These are phyloP conservation scores for Yarrowia deformans DNA, from an alignment of 805 yeast genomes.

Conservation along the genomic window DNA sequence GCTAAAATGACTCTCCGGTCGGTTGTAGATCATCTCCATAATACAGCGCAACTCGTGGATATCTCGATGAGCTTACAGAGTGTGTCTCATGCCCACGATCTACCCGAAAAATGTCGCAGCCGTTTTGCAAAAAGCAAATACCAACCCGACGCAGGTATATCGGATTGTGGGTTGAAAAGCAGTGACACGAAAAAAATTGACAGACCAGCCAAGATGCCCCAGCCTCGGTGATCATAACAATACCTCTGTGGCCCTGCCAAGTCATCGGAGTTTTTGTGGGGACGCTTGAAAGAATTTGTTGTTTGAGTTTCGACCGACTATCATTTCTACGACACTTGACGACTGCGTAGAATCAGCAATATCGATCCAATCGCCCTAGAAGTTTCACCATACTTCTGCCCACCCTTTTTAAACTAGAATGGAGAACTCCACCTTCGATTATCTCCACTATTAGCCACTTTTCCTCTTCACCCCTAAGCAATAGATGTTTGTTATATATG, in stretches of 20 bases:
- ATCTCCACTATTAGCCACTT: too few species aligned
- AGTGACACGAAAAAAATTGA: neutral
- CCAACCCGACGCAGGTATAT: neutral
- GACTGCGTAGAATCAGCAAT: neutral
- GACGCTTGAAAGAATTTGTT: neutral
- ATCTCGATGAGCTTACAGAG: neutral
- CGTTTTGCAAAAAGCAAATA: conserved; percentile 15
- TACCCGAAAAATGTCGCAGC: conserved; percentile 29
- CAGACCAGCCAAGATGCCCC: too few species aligned
- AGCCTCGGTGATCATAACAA: neutral
- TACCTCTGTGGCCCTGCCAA: too few species aligned
- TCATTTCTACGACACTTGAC: too few species aligned
- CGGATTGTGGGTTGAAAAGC: neutral
- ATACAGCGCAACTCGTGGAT: neutral
- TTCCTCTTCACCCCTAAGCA: too few species aligned
- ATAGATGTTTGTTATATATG: neutral
- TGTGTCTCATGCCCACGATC: conserved; percentile 11
- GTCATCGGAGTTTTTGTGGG: too few species aligned
- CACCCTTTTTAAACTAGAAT: neutral
- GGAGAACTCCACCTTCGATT: too few species aligned
- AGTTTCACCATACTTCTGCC: neutral
- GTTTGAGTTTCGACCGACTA: neutral
- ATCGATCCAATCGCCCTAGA: neutral
- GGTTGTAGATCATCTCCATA: too few species aligned
- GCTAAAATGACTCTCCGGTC: neutral